A percentile compares a stretch with the other conserved stretches of the same genome.
phyloP scores from a whole-genome alignment of 768 basidiomycete species.

The Tricholoma sp. region DNA sequence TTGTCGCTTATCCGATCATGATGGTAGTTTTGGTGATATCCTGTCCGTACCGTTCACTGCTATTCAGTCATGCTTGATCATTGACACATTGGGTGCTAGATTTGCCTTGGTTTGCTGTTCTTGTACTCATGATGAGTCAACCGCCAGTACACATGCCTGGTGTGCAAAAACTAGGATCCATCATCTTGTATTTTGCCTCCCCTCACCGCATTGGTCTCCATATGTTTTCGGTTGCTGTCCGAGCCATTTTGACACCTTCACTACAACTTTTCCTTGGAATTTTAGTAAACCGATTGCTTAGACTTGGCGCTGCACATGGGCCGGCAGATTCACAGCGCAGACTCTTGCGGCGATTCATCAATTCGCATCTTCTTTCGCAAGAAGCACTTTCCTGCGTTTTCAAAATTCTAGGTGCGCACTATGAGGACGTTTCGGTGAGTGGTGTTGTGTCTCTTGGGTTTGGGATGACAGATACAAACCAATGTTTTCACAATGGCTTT shows the following conservation, averaged over 20 bases:
- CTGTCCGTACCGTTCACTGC: constrained; percentile 19
- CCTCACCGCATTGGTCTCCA: constrained; percentile 36
- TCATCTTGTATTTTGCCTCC: constrained; percentile 39
- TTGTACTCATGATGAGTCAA: constrained; percentile 35
- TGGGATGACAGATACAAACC: too few relatives aligned
- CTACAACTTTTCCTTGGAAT: constrained; percentile 35
- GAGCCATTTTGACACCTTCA: constrained; percentile 31
- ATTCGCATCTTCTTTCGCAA: constrained; percentile 31
- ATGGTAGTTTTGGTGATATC: constrained; percentile 26
- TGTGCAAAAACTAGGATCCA: constrained; percentile 29
- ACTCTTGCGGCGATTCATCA: constrained; percentile 33
- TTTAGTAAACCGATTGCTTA: constrained; percentile 34
- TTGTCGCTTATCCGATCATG: constrained; percentile 38
- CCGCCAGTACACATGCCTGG: constrained; percentile 21
- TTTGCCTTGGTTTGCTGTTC: constrained; percentile 36
- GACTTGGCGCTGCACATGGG: constrained; percentile 28
- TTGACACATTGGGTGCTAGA: constrained; percentile 18
- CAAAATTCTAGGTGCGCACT: constrained; percentile 40
- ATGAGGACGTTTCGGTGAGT: constrained; percentile 37
- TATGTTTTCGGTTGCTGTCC: constrained; percentile 32
- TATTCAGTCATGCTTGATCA: not conserved
- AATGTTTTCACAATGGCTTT: not conserved
- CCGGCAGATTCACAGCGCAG: constrained; percentile 24
- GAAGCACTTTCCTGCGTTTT: constrained; percentile 30
- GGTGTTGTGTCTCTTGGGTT: constrained; percentile 1